These are phyloP conservation scores for Cryptosporidium ubiquitum DNA, from an alignment of 169 alveolate genomes.

Conservation along the genomic window DNA sequence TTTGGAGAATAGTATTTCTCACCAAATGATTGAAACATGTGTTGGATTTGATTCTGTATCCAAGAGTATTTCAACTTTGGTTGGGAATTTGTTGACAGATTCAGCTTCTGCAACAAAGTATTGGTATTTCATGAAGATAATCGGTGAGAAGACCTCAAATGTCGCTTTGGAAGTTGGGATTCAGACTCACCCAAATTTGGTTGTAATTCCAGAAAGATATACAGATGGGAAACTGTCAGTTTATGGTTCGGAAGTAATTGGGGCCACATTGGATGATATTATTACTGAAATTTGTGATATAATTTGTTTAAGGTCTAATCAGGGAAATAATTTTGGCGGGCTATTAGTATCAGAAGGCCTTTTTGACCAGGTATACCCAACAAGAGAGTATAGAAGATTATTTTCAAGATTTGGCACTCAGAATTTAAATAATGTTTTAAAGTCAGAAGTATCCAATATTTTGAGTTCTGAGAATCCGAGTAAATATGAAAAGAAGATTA, in stretches of 20 bases:
- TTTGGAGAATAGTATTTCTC: constrained; percentile 84
- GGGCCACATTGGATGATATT: constrained; percentile 92
- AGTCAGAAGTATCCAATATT: not conserved
- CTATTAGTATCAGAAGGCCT: constrained; percentile 96
- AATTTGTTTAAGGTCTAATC: constrained; percentile 91
- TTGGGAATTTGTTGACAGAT: constrained; percentile 89
- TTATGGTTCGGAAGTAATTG: constrained; percentile 87
- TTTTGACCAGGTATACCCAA: constrained; percentile 93
- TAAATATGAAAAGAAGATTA: constrained; percentile 8
- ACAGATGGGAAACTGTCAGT: constrained; percentile 19
- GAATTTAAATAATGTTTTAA: not conserved
- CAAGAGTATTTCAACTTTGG: constrained; percentile 83
- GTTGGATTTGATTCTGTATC: constrained; percentile 90
- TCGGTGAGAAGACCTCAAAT: constrained; percentile 91
- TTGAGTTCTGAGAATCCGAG: not conserved
- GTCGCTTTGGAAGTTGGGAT: constrained; percentile 85
- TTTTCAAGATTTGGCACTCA: constrained; percentile 72
- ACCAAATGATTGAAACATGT: constrained; percentile 81
- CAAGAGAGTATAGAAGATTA: constrained; percentile 88
- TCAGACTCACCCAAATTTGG: constrained; percentile 87
- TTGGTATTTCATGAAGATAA: constrained; percentile 87
- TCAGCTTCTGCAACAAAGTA: constrained; percentile 89
- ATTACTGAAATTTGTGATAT: constrained; percentile 95
- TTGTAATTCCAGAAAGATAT: constrained; percentile 84
- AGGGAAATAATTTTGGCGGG: constrained; percentile 95